These are phyloP conservation scores for Aureobasidium musti DNA, from an alignment of 2,329 filamentous ascomycete genomes.

Conservation along the genomic window DNA sequence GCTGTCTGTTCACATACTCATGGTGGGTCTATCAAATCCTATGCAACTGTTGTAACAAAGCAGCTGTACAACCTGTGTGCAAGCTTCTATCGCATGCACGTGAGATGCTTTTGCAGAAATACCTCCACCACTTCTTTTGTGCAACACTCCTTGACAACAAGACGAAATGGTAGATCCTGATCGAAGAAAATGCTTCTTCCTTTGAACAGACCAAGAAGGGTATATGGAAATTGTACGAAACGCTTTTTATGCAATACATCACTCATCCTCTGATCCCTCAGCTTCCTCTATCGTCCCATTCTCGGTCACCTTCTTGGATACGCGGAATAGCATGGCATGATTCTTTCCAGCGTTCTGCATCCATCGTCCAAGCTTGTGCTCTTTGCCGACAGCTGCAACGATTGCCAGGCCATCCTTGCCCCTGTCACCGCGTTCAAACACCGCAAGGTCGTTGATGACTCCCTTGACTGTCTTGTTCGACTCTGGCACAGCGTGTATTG, in stretches of 20 bases:
- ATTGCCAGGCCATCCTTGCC: slow-evolving; percentile 75
- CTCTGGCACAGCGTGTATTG: slow-evolving; percentile 27
- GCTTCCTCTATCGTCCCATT: neutral
- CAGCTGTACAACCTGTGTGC: too few relatives aligned
- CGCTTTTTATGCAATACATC: slow-evolving; percentile 22
- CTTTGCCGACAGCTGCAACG: slow-evolving; percentile 81
- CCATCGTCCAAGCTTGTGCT: slow-evolving; percentile 85
- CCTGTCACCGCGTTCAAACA: slow-evolving; percentile 80
- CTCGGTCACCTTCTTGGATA: slow-evolving; percentile 52
- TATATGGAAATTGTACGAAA: slow-evolving; percentile 11
- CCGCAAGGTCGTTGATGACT: slow-evolving; percentile 82
- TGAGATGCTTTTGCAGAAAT: too few relatives aligned
- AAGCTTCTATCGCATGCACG: too few relatives aligned
- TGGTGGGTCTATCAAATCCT: too few relatives aligned
- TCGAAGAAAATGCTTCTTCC: neutral
- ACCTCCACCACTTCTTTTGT: too few relatives aligned
- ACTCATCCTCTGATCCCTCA: slow-evolving; percentile 16
- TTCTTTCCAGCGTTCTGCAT: slow-evolving; percentile 70
- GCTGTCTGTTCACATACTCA: too few relatives aligned
- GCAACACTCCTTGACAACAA: too few relatives aligned
- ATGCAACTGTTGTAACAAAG: too few relatives aligned
- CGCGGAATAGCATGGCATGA: slow-evolving; percentile 84
- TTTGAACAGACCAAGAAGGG: slow-evolving; percentile 1
- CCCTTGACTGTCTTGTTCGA: slow-evolving; percentile 59
- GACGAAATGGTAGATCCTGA: too few relatives aligned